These are phyloP conservation scores for Zychaea mexicana DNA, from an alignment of 371 early-diverging fungal species.

Conservation along the genomic window DNA sequence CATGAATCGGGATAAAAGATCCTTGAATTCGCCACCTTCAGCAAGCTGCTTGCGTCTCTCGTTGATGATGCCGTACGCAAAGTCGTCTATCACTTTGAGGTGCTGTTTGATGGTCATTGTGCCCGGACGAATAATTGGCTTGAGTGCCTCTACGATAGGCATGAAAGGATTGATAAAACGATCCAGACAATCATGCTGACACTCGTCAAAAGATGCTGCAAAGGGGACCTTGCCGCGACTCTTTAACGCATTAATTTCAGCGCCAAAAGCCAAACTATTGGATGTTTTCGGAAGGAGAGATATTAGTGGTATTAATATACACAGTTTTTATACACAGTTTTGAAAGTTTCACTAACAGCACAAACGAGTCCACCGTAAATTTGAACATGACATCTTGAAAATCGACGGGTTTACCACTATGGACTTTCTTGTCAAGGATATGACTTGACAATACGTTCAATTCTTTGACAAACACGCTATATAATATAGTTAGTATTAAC, in stretches of 20 bases:
- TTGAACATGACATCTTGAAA: constrained; percentile 45
- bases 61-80: constrained; percentile 48
- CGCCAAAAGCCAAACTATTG: constrained; percentile 30
- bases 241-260: constrained; percentile 31
- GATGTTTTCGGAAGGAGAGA: too few species aligned
- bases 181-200: constrained; percentile 35
- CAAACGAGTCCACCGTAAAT: constrained; percentile 58
- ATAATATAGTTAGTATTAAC: not conserved
- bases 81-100: constrained; percentile 42
- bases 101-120: constrained; percentile 35
- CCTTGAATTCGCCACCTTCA: constrained; percentile 33
- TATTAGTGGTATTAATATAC: too few species aligned
- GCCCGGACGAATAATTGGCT: constrained; percentile 12
- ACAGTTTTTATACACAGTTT: too few species aligned
- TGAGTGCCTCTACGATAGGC: constrained; percentile 23
- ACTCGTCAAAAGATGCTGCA: constrained; percentile 59
- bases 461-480: constrained; percentile 51
- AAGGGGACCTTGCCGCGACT: constrained; percentile 43
- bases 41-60: constrained; percentile 26
- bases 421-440: constrained; percentile 34
- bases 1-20: constrained; percentile 68
- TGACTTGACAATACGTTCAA: constrained; percentile 24
- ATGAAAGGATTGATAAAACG: constrained; percentile 49
- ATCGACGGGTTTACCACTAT: constrained; percentile 24
- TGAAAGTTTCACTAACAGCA: constrained; percentile 32